Evolutionary conservation across 768 basidiomycete genomes (phyloP).

Genomic region (Sarcodon sp.): DNA sequence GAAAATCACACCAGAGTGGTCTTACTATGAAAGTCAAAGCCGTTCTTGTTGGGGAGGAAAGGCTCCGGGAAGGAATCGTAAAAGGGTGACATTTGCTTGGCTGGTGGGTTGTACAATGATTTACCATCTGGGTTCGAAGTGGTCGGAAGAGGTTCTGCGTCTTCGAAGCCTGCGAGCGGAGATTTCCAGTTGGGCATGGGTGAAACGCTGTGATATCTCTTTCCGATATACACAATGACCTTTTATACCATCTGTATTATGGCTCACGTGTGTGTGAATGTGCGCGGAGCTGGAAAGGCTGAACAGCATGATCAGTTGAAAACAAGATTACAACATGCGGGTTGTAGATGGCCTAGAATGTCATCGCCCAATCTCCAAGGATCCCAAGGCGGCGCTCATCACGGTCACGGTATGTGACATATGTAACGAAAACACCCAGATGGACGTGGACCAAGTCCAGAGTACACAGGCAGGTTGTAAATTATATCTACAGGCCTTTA

Average conservation of each 20-base stretch:
- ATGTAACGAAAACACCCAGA: too few relatives aligned
- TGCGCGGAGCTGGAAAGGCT: not conserved
- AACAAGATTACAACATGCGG: not conserved
- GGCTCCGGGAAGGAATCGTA: conserved; percentile 45
- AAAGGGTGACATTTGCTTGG: conserved; percentile 30
- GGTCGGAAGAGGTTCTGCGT: conserved; percentile 28
- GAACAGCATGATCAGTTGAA: not conserved
- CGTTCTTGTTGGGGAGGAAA: conserved; percentile 38
- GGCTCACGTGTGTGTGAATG: not conserved
- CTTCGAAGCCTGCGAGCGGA: conserved; percentile 25
- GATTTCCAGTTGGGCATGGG: conserved; percentile 8
- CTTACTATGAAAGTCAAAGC: conserved; percentile 67
- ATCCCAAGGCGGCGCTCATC: too few relatives aligned
- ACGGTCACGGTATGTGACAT: too few relatives aligned
- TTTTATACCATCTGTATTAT: too few relatives aligned
- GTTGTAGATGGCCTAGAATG: too few relatives aligned
- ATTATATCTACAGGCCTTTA: too few relatives aligned
- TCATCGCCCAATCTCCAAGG: too few relatives aligned
- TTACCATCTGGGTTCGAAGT: conserved; percentile 41
- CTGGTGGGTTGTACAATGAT: conserved; percentile 33
- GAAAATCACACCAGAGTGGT: not conserved
- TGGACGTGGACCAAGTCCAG: too few relatives aligned
- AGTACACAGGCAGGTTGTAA: too few relatives aligned
- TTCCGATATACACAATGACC: too few relatives aligned
- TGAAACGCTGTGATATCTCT: too few relatives aligned